Base-by-base conservation (phyloP, 345 rosid genomes). In the Capsella bursapastoris region DNA sequence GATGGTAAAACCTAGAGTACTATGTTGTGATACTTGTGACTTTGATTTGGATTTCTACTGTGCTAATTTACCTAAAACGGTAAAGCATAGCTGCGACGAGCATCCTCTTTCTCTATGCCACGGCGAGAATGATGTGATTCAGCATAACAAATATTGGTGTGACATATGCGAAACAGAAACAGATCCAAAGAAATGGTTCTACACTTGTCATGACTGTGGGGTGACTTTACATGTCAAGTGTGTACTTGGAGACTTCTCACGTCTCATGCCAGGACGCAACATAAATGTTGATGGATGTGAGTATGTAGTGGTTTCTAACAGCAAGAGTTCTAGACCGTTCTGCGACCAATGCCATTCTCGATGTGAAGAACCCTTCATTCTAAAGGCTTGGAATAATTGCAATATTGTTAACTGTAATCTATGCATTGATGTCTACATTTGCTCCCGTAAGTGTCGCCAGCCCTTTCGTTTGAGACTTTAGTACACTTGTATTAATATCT, bases 231-330 rank as follows among this genome's bases (percentile, higher is more conserved):
- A 56, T 31, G 40, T 31, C 1, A 56, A 34, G 37, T 34, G 37
- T 34, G 37, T 34, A 34, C 37, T 6, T 34, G 37, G 8, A 34
- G 37, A 34, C 11, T 56, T 56, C 65, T 40, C 48, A 1, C 9
- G 16, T 40, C 32, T 38, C 65, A 60, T 38, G 48, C 48, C 32
- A 11, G 32, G 48, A 28, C 13, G 25, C 9, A 43, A 62, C 52
- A 62, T 62, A 35, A 43, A 27, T 13, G 52, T 62, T 12, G 37
- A 62, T 43, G 37, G 66, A 27, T 5, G 0, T 61, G 66, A 61
- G 50, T 61, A 60, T 22, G 66, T 13, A 61, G 37, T 62, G 12
- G 49, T 41, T 43, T 50, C 22, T 62, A 62, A 62, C 51, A 43
- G 18, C 13, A 62, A 41, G 35, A 62, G 13, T n/a, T 7, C 51